These are phyloP conservation scores for Fusarium coffeatum DNA, from an alignment of 2,329 filamentous ascomycete genomes.

Conservation along the genomic window DNA sequence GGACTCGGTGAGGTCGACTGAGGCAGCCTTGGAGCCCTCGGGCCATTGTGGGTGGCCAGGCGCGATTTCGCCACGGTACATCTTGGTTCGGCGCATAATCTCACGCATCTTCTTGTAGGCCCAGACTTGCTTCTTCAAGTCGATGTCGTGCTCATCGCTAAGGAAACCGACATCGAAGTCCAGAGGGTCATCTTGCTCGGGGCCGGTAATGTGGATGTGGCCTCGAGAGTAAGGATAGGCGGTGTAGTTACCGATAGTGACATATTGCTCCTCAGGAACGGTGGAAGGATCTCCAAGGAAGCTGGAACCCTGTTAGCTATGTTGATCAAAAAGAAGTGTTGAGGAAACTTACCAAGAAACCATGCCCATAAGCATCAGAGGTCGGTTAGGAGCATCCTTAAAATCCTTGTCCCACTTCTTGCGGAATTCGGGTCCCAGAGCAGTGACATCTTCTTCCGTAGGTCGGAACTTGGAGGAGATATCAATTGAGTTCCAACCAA, in stretches of 20 bases:
- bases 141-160: constrained; percentile 66
- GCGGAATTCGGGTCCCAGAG: constrained; percentile 65
- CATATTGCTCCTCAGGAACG: constrained; percentile 59
- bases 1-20: constrained; percentile 59
- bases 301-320: constrained; percentile 21
- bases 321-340: accelerated
- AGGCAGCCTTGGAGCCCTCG: constrained; percentile 53
- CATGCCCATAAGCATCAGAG: constrained; percentile 58
- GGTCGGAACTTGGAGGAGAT: constrained; percentile 67
- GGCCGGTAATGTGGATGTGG: constrained; percentile 67
- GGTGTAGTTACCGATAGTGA: constrained; percentile 62
- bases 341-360: constrained; percentile 42
- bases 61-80: constrained; percentile 62
- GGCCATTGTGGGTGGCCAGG: constrained; percentile 59
- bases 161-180: constrained; percentile 71
- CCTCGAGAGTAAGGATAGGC: constrained; percentile 65
- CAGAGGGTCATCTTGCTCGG: constrained; percentile 55
- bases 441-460: constrained; percentile 61
- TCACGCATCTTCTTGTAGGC: constrained; percentile 74
- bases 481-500: constrained; percentile 70
- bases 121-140: constrained; percentile 71
- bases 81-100: constrained; percentile 66
- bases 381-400: constrained; percentile 55
- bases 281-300: constrained; percentile 57
- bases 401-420: constrained; percentile 68